phyloP scores from a whole-genome alignment of 2,329 filamentous ascomycete genomes.

The Colletotrichum coccodes region DNA sequence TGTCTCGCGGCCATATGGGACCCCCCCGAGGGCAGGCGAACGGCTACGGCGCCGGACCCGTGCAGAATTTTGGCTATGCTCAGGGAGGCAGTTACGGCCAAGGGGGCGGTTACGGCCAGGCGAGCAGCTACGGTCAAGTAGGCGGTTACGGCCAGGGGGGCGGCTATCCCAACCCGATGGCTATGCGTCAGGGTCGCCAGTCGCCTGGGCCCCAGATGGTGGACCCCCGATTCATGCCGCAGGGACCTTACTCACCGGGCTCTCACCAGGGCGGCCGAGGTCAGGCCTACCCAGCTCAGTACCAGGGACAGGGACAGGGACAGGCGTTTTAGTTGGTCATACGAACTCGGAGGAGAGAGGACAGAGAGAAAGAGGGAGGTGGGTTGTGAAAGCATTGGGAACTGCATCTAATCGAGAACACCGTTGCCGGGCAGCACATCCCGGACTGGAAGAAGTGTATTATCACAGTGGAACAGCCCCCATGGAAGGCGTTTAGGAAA shows the following conservation, averaged over 20 bases:
- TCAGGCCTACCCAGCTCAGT: slow-evolving; percentile 35
- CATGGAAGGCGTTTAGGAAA: slow-evolving; percentile 24
- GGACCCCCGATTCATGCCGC: slow-evolving; percentile 40
- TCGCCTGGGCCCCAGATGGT: slow-evolving; percentile 38
- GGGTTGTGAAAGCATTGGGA: not conserved
- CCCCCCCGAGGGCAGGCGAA: slow-evolving; percentile 12
- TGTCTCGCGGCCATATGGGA: slow-evolving; percentile 27
- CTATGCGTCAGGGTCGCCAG: slow-evolving; percentile 40
- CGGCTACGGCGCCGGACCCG: slow-evolving; percentile 7
- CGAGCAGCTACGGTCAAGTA: slow-evolving; percentile 8
- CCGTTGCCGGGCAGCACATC: not conserved
- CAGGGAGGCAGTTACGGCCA: slow-evolving; percentile 9
- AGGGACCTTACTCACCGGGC: slow-evolving; percentile 26
- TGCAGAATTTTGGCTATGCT: slow-evolving; percentile 16
- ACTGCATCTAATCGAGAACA: not conserved
- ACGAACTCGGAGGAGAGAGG: not conserved
- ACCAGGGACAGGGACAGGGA: slow-evolving; percentile 50
- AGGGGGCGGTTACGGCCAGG: slow-evolving; percentile 3
- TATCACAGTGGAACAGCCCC: not conserved
- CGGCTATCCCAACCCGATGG: slow-evolving; percentile 33
- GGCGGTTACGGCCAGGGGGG: slow-evolving; percentile 16
- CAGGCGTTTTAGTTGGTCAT: slow-evolving; percentile 37
- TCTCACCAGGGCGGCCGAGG: slow-evolving; percentile 27
- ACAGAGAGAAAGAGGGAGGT: not conserved
- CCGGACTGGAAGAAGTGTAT: not conserved